Evolutionary conservation across 768 basidiomycete genomes (phyloP).

Genomic region (Termitomyces sp.): DNA sequence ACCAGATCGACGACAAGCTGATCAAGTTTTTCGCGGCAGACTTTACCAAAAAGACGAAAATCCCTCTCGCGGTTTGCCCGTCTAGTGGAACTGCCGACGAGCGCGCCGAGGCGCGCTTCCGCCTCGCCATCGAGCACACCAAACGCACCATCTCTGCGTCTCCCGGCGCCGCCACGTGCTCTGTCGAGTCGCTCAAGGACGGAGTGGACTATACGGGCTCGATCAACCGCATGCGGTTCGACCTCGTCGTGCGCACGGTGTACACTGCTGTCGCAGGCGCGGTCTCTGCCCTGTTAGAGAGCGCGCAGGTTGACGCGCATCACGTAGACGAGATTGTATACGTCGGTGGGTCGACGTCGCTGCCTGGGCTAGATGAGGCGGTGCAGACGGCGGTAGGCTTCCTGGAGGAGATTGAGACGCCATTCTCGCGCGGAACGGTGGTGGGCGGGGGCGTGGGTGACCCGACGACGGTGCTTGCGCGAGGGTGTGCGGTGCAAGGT

Average conservation of each 20-base stretch:
- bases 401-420: conserved; percentile 54
- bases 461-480: conserved; percentile 70
- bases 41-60: conserved; percentile 94
- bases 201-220: conserved; percentile 77
- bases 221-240: conserved; percentile 53
- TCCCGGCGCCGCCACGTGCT: conserved; percentile 82
- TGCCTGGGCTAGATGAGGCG: conserved; percentile 71
- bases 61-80: conserved; percentile 58
- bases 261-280: conserved; percentile 49
- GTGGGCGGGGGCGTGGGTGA: conserved; percentile 71
- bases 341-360: conserved; percentile 66
- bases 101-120: conserved; percentile 90
- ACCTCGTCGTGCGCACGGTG: conserved; percentile 54
- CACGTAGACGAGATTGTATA: conserved; percentile 78
- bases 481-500: conserved; percentile 76
- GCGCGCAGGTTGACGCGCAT: conserved; percentile 51
- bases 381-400: conserved; percentile 44
- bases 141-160: conserved; percentile 90
- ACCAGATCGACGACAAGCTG: conserved; percentile 74
- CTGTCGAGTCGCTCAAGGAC: conserved; percentile 91
- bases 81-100: conserved; percentile 54
- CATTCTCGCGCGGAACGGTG: conserved; percentile 61
- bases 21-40: conserved; percentile 92
- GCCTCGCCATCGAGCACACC: conserved; percentile 89
- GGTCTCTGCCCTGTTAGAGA: conserved; percentile 45